Percentiles rank a stretch among this genome's conserved stretches.
Conservation (phyloP, 2,329 filamentous ascomycete genomes). For the Pseudocercospora pini-densiflorae region DNA sequence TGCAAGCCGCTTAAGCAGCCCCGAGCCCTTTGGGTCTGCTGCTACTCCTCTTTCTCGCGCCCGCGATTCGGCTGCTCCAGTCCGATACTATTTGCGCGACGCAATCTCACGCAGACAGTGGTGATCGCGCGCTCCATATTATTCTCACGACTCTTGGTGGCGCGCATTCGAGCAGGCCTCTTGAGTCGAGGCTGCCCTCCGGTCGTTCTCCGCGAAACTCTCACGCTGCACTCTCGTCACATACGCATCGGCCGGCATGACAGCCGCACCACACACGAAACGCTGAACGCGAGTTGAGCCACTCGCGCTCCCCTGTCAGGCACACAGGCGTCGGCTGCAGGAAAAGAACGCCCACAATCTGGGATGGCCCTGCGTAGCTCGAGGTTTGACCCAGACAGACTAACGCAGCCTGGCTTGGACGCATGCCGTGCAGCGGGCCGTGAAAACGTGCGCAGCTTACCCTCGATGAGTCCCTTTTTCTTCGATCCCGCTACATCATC, state of each 20-base stretch:
- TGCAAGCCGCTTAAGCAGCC: neutral
- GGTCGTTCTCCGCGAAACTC: neutral
- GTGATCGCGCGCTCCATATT: neutral
- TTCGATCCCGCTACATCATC: conserved; percentile 12
- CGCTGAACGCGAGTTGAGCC: conserved; percentile 5
- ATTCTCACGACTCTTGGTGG: neutral
- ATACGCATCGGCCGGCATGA: conserved; percentile 6
- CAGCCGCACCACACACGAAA: conserved; percentile 12
- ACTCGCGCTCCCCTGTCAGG: conserved; percentile 14
- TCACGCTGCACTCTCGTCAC: conserved; percentile 3
- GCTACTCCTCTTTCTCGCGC: neutral
- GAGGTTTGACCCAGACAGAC: neutral
- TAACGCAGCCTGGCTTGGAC: neutral
- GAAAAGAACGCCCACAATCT: conserved; percentile 7
- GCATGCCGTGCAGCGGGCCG: conserved; percentile 13
- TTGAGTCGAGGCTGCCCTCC: conserved; percentile 1
- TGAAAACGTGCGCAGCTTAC: conserved; percentile 11
- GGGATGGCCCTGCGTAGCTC: conserved; percentile 15
- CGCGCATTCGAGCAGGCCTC: neutral
- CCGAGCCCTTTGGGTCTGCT: neutral
- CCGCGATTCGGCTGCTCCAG: neutral
- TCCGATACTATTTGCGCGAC: conserved; percentile 1
- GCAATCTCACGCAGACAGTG: neutral
- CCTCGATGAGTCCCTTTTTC: conserved; percentile 14
- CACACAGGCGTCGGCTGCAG: conserved; percentile 12